Evolutionary conservation across 768 basidiomycete genomes (phyloP).

Genomic region (Phlebiopsis flavidoalba): DNA sequence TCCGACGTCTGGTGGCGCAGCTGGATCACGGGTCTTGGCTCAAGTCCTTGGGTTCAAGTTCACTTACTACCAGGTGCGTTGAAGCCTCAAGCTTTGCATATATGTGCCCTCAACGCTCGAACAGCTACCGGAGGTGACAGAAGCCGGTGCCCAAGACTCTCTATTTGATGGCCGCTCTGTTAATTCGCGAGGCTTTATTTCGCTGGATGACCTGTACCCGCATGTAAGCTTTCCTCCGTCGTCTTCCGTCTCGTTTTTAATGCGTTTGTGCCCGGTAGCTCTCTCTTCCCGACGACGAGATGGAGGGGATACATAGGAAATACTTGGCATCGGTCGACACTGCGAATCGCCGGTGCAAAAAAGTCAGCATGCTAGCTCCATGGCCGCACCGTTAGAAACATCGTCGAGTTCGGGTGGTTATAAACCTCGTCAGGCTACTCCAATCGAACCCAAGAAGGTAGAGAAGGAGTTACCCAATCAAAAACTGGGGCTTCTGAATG

Average conservation of each 20-base stretch:
- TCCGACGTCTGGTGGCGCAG: conserved; percentile 15
- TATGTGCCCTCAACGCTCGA: background rate
- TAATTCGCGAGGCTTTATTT: conserved; percentile 87
- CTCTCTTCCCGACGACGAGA: conserved; percentile 68
- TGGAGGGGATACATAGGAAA: conserved; percentile 61
- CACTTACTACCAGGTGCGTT: conserved; percentile 74
- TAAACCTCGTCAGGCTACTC: conserved; percentile 34
- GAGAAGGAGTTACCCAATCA: conserved; percentile 57
- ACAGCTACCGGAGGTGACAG: conserved; percentile 53
- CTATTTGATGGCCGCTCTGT: conserved; percentile 76
- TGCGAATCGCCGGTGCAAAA: conserved; percentile 66
- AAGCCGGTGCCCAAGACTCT: conserved; percentile 66
- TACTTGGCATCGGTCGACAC: conserved; percentile 59
- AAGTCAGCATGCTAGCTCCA: conserved; percentile 72
- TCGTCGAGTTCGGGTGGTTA: conserved; percentile 26
- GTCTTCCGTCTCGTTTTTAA: background rate
- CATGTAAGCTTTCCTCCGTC: conserved; percentile 52
- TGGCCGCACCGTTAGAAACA: conserved; percentile 78
- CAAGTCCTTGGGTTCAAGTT: conserved; percentile 99
- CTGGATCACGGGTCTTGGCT: conserved; percentile 60
- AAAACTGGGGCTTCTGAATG: conserved; percentile 70
- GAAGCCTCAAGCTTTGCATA: background rate
- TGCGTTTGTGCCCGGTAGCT: conserved; percentile 39
- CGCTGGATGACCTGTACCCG: conserved; percentile 85
- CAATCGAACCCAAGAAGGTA: conserved; percentile 31